Base-by-base conservation (phyloP, 192 early-diverging fungal species). In the Coemansia sp. region DNA sequence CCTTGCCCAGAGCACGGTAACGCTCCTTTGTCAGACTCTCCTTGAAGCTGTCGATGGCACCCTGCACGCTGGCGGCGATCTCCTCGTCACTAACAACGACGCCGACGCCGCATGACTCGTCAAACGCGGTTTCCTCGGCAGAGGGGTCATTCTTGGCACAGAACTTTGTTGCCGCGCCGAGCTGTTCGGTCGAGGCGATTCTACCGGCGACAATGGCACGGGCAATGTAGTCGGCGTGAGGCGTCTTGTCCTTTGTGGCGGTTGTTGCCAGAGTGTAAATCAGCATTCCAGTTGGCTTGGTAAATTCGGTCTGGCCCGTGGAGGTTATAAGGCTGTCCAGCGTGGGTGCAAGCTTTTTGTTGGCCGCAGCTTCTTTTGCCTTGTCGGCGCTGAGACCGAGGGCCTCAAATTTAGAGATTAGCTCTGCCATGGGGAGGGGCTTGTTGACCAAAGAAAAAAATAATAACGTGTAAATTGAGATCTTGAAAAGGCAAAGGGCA, bases 151-250 rank as follows among this genome's bases (percentile, higher is more conserved):
- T 80, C 56, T 88, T 86, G 52, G 89, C 88, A 44, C 78, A 86
- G 78, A 88, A 98, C 78, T 95, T 98, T 79, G 96, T 93, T 13
- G 95, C 97, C 22, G 94, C 98, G 34, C 91, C 73, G 27, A 99
- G 86, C 84, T 98, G 98, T 60, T 98, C 97, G 47, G 80, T 82
- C 12, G 88, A 86, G 10, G 84, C 87, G 58, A 98, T 85, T 47
- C 85, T 85, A 34, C 87, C 87, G 55, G 70, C 73, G 6, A 74
- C 83, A 60, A 99, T 93, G n/a, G 90, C 90, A 22, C 84, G 85
- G 27, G 96, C 89, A 45, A 99, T 82, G 73, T 89, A 97, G 34
- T 86, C 77, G 60, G 93, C 78, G 68, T 98, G 94, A 27, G 89
- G 73, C 13, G 65, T 61, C 58, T 89, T 86, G 22, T 92, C 90